Evolutionary conservation across 495 filamentous ascomycete species (phyloP).

Genomic region (Aspergillus homomorphus): DNA sequence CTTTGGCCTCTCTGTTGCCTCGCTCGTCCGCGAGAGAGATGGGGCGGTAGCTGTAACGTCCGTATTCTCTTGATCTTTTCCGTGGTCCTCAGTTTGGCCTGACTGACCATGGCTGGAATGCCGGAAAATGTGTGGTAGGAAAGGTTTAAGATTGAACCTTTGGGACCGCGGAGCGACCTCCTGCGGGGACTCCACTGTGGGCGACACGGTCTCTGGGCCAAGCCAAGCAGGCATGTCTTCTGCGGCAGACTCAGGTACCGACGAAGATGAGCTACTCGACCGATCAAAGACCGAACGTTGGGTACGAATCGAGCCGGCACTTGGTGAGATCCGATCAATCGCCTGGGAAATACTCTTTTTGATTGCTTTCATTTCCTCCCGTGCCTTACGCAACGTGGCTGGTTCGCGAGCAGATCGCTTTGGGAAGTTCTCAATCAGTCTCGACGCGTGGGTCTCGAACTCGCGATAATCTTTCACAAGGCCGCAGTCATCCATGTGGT

Average conservation of each 20-base stretch:
- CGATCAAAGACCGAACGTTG: constrained; percentile 71
- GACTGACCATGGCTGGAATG: constrained; percentile 26
- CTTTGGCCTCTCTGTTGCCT: constrained; percentile 30
- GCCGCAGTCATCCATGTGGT: constrained; percentile 52
- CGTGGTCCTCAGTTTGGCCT: constrained; percentile 40
- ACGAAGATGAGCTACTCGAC: constrained; percentile 61
- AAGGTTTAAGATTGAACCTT: constrained; percentile 31
- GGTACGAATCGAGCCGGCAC: constrained; percentile 43
- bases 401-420: constrained; percentile 28
- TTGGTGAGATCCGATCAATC: constrained; percentile 55
- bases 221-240: constrained; percentile 34
- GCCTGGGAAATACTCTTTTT: constrained; percentile 53
- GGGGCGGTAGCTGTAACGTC: constrained; percentile 29
- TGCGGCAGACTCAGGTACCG: constrained; percentile 36
- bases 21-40: constrained; percentile 34
- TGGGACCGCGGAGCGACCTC: constrained; percentile 24
- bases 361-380: constrained; percentile 44
- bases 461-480: constrained; percentile 68
- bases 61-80: constrained; percentile 40
- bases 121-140: constrained; percentile 39
- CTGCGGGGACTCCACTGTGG: constrained; percentile 35
- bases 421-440: constrained; percentile 44
- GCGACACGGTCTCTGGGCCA: constrained; percentile 28
- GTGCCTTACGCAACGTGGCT: constrained; percentile 43
- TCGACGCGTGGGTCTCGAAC: constrained; percentile 64